Evolutionary conservation across 108 stramenopile genomes (phyloP).

Genomic region (Skeletonema potamos): DNA sequence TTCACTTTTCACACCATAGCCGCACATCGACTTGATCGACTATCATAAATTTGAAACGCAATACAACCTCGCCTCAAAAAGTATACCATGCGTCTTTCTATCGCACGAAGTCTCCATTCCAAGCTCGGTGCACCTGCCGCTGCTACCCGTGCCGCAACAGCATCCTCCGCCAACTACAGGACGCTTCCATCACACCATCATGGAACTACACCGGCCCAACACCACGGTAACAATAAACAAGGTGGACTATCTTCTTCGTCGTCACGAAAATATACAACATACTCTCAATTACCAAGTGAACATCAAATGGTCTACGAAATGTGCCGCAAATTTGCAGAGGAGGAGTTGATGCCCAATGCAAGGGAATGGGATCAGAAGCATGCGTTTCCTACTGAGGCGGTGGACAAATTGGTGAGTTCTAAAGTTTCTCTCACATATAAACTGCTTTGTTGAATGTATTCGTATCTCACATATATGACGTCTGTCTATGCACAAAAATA

Average conservation of each 20-base stretch:
- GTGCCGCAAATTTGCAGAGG: slow-evolving; percentile 95
- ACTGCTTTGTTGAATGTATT: neutral
- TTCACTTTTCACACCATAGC: neutral
- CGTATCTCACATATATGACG: neutral
- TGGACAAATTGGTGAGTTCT: slow-evolving; percentile 54
- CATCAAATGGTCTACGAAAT: slow-evolving; percentile 94
- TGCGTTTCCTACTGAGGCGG: slow-evolving; percentile 68
- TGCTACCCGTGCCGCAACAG: neutral
- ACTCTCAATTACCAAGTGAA: slow-evolving; percentile 43
- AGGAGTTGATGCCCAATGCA: slow-evolving; percentile 92
- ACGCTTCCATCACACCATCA: neutral
- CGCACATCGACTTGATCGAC: neutral
- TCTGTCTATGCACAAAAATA: neutral
- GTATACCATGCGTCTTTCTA: neutral
- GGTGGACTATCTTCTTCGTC: neutral
- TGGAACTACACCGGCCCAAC: neutral
- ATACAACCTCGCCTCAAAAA: neutral
- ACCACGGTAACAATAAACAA: neutral
- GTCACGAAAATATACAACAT: slow-evolving; percentile 4
- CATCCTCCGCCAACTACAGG: neutral
- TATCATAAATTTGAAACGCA: neutral
- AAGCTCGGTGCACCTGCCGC: neutral
- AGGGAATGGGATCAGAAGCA: slow-evolving; percentile 88
- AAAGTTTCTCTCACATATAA: neutral
- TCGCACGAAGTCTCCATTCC: neutral